Evolutionary conservation across 129 eudicot species (phyloP), one percentile per base, ranked within the genome.

Genomic region (Rutidosis leptorrhynchoides): DNA sequence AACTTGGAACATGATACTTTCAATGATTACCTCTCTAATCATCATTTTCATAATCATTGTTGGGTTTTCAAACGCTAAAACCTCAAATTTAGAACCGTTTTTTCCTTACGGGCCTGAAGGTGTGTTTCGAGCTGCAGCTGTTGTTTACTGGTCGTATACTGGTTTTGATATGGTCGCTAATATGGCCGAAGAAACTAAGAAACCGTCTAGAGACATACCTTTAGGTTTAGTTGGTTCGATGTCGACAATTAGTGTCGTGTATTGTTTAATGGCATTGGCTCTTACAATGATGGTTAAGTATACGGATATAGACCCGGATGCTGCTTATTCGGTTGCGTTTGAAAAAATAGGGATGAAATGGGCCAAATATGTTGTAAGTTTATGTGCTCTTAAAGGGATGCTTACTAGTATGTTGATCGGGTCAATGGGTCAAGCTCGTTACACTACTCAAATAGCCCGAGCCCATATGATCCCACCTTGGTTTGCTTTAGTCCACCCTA

Each of bases 111-210:
- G 95, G 6, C 84, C 90, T 0, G 79, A 72, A 26, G 97, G 97
- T 6, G 79, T 84, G 17, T 90, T 90, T 72, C 69, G 62, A 14
- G 95, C 97, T 20, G 86, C 97, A 8, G 97, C 97, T 0, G 87
- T 90, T 8, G 91, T 90, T 17, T 90, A 79, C 77, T 90, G 91
- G 91, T 84, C 97, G 0, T 90, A 90, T 46, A 84, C 92, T 2
- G 97, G 97, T 1, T 90, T 90, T n/a, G 97, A 90, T 30, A 84
- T 80, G 85, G 91, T 90, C 7, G 89, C 97, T 26, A 90, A 83
- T 27, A 82, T 90, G 97, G 97, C 97, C 0, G 97, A 90, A 58
- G 97, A 90, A 55, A 85, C 90, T 0, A 78, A 66, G 67, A 82
- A 81, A 22, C 95, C 97, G 0, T 74, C 87, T 10, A 76, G 82